Conservation (phyloP, 768 basidiomycete genomes). For the Sporobolomyces roseus region DNA sequence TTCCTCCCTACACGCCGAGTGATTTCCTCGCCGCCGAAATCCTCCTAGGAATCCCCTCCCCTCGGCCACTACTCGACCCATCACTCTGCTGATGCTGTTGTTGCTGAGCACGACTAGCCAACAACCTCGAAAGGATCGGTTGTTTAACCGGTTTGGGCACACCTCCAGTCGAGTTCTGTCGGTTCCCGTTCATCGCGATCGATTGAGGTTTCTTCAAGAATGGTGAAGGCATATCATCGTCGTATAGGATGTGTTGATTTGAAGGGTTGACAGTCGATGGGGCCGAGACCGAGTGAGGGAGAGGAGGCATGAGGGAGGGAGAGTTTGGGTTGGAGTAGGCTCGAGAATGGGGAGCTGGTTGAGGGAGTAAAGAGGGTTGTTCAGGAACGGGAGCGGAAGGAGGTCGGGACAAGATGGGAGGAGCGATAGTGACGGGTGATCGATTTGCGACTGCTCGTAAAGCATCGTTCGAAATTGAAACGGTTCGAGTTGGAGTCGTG, state of each 20-base stretch:
- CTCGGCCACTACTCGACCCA: not conserved
- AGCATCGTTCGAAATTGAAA: slow-evolving; percentile 35
- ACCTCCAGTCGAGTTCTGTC: not conserved
- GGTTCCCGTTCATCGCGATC: not conserved
- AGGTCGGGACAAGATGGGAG: slow-evolving; percentile 9
- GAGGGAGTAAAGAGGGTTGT: not conserved
- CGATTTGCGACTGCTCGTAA: slow-evolving; percentile 21
- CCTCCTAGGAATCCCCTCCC: slow-evolving; percentile 2
- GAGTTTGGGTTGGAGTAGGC: slow-evolving; percentile 24
- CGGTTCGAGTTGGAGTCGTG: slow-evolving; percentile 15
- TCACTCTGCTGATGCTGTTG: not conserved
- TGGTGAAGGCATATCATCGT: slow-evolving; percentile 38
- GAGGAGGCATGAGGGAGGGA: slow-evolving; percentile 4
- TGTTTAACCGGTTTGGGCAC: slow-evolving; percentile 10
- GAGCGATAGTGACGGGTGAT: slow-evolving; percentile 5
- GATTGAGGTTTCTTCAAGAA: slow-evolving; percentile 37
- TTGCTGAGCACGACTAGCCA: slow-evolving; percentile 27
- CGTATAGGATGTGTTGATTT: slow-evolving; percentile 6
- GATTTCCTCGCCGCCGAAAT: slow-evolving; percentile 28
- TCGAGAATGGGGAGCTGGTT: slow-evolving; percentile 9
- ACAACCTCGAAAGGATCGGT: slow-evolving; percentile 26
- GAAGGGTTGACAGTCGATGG: slow-evolving; percentile 9
- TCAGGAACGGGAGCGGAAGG: slow-evolving; percentile 9
- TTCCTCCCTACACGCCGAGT: slow-evolving; percentile 23
- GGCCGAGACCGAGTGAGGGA: slow-evolving; percentile 7